These are phyloP conservation scores for Rhazya stricta DNA, from an alignment of 257 asterid genomes.

Conservation along the genomic window DNA sequence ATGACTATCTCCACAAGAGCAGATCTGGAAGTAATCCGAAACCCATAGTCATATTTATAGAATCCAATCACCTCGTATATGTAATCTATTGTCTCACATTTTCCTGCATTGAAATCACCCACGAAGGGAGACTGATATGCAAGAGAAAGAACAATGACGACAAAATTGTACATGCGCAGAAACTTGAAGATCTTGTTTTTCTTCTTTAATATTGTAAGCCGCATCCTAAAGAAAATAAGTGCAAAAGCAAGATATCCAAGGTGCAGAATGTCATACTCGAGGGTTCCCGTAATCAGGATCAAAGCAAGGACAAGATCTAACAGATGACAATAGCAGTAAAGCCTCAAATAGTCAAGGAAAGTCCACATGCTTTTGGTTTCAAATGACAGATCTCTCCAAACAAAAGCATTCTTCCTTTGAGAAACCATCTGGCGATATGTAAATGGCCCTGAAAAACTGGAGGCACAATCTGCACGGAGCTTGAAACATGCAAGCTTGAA, in stretches of 20 bases:
- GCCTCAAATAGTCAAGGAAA: conserved; percentile 86
- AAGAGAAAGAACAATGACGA: conserved; percentile 90
- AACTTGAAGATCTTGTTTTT: conserved; percentile 85
- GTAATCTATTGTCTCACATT: conserved; percentile 81
- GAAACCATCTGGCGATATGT: conserved; percentile 76
- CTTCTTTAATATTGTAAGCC: conserved; percentile 88
- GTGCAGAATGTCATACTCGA: conserved; percentile 94
- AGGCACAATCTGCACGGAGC: conserved; percentile 79
- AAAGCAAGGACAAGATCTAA: conserved; percentile 92
- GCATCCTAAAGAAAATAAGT: conserved; percentile 85
- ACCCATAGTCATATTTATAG: conserved; percentile 94
- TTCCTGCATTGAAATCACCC: conserved; percentile 71
- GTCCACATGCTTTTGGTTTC: conserved; percentile 99
- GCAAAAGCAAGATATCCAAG: conserved; percentile 96
- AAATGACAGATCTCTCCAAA: conserved; percentile 94
- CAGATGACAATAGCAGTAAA: conserved; percentile 98
- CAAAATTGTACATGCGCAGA: conserved; percentile 79
- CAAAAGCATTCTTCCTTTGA: conserved; percentile 79
- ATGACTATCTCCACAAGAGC: conserved; percentile 93
- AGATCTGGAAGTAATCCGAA: conserved; percentile 94
- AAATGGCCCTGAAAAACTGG: conserved; percentile 69
- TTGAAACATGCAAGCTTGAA: conserved; percentile 88
- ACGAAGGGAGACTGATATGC: conserved; percentile 92
- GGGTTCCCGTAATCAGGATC: conserved; percentile 85
- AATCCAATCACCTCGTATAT: conserved; percentile 93